Evolutionary conservation across 192 early-diverging fungal species (phyloP), one percentile per base, ranked within the genome.

Genomic region (Coemansia sp.): DNA sequence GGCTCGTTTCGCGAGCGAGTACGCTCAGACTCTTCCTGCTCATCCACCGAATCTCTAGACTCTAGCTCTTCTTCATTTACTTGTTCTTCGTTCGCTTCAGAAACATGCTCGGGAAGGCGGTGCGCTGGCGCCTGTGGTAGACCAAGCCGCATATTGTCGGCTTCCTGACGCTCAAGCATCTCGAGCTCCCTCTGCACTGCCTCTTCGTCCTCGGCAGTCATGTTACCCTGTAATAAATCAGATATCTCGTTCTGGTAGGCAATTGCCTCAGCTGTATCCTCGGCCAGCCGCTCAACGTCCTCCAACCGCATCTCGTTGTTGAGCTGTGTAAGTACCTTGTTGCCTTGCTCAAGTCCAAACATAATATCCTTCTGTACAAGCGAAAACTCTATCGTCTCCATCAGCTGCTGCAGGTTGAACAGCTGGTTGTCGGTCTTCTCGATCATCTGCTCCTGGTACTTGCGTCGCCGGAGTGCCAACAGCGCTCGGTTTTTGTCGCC

Each of bases 231-330:
- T 22, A 98, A 69, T 15, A 92, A 51, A 39, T 96, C 88, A 1
- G 67, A 54, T 19, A 57, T 65, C 70, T 91, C 90, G 44, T 93
- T 89, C 72, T 99, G 96, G 64, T 97, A 97, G 1, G 89, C 91
- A 67, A 99, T 93, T 12, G 89, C 91, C 39, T 99, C 97, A 4
- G 88, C 91, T 1, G 95, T 98, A 53, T 99, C 94, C 59, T 98
- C 94, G 84, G 97, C 93, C 38, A 99, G 78, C 41, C 85, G 84
- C 49, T 99, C 91, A 0, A 98, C 93, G 40, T 90, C 85, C n/a
- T 95, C 91, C 30, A 99, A 57, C 18, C 87, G 88, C 62, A 98
- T 80, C 11, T 94, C 90, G 5, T 82, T 83, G 75, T 94, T 96
- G 55, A 95, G 91, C 57, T 86, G 65, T 38, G 68, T 68, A 30